Evolutionary conservation across 1,139 yeast species (phyloP), one percentile per base, ranked within the genome.

Genomic region (Scheffersomyces quercinus): DNA sequence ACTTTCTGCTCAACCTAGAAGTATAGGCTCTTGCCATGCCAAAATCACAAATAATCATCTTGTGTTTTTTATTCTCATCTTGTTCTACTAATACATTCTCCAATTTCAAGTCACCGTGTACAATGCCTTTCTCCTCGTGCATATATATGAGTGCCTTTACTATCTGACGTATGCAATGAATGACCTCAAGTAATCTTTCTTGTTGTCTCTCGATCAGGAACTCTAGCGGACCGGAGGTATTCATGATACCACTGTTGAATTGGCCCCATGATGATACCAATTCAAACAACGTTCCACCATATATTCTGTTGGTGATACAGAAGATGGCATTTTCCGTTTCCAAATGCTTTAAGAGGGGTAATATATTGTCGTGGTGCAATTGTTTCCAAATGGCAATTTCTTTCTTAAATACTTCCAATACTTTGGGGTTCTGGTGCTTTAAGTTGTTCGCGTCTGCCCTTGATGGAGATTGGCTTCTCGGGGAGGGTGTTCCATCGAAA

Each of bases 71-170:
- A 14, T 55, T 48, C 10, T 62, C 58, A 28, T 55, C 58, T 24
- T 65, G 62, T 42, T 81, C 82, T 29, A 88, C 66, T 42, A 91
- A 67, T 46, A 95, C 87, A 58, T 91, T 91, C 56, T 91, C 98
- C 40, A 90, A 71, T 62, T 91, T 91, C 36, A 91, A 68, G 64
- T 91, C 98, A 2, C 97, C 95, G 59, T 91, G 98, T 7, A 86
- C 91, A 29, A 88, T 75, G 4, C 84, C 85, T 46, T 74, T 70
- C 10, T 76, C 76, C 29, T 64, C 63, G 62, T 91, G 97, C 80
- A 91, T 75, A 59, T 87, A 88, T 35, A 65, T 54, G 34, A 91
- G 62, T 0, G 89, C 96, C 13, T 72, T 65, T 3, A 81, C 75
- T 3, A 88, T 72, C 53, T 87, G 90, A 30, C 61, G 55, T 1